A percentile compares a stretch with the other conserved stretches of the same genome.
Conservation (phyloP, 2,329 filamentous ascomycete species). For the Epichloe typhina region DNA sequence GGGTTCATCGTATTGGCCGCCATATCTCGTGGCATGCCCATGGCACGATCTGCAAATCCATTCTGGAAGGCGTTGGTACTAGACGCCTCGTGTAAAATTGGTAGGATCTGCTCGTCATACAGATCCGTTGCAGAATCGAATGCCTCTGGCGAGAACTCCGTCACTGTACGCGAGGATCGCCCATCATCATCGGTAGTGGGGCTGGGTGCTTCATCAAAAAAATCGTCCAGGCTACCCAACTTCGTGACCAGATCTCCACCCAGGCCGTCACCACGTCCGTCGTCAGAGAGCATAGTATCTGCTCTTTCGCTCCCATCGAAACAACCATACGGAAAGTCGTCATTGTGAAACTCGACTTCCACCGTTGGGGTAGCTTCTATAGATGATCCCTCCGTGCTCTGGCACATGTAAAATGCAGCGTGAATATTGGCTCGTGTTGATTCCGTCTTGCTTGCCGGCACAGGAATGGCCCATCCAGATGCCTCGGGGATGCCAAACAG, state of each 20-base stretch:
- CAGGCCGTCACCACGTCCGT: slow-evolving; percentile 55
- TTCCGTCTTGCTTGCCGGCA: slow-evolving; percentile 80
- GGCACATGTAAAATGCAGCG: slow-evolving; percentile 89
- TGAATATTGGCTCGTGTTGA: slow-evolving; percentile 86
- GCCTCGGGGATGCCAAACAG: slow-evolving; percentile 93
- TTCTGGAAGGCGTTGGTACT: slow-evolving; percentile 77
- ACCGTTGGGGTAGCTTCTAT: slow-evolving; percentile 57
- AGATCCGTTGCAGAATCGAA: slow-evolving; percentile 67
- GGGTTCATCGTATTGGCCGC: slow-evolving; percentile 51
- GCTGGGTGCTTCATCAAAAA: slow-evolving; percentile 58
- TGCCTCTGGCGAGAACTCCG: slow-evolving; percentile 50
- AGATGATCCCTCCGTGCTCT: slow-evolving; percentile 46
- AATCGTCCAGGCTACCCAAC: slow-evolving; percentile 67
- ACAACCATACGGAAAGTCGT: slow-evolving; percentile 75
- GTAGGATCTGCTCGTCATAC: slow-evolving; percentile 86
- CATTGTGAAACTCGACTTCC: slow-evolving; percentile 83
- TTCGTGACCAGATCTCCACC: slow-evolving; percentile 67
- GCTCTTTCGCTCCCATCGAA: slow-evolving; percentile 61
- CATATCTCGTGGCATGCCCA: slow-evolving; percentile 44
- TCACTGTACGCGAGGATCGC: slow-evolving; percentile 48
- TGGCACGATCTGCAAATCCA: slow-evolving; percentile 65
- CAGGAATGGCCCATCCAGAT: slow-evolving; percentile 89
- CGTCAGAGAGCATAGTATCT: slow-evolving; percentile 88
- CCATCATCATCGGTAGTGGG: slow-evolving; percentile 46
- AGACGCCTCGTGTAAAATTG: slow-evolving; percentile 76